Conservation (phyloP, 192 early-diverging fungal genomes). For the Chytriomyces sp. region DNA sequence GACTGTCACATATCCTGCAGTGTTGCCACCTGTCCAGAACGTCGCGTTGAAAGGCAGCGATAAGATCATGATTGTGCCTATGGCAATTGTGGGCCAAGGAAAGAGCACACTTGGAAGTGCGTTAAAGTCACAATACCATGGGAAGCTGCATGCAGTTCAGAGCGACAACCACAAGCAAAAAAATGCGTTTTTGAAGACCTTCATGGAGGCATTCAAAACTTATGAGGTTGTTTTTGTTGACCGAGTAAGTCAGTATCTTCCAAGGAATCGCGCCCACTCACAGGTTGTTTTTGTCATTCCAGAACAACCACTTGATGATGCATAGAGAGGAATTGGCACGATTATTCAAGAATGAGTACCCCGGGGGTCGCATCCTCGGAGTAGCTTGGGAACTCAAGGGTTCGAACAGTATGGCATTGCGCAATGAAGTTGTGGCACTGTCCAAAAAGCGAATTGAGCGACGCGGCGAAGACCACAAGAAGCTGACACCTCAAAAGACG, state of each 20-base stretch:
- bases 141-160: conserved; percentile 60
- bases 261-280: not conserved
- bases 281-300: not conserved
- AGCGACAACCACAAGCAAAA: conserved; percentile 77
- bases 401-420: conserved; percentile 22
- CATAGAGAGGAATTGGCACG: conserved; percentile 56
- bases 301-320: conserved; percentile 65
- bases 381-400: conserved; percentile 74
- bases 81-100: conserved; percentile 80
- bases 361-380: conserved; percentile 68
- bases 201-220: conserved; percentile 58
- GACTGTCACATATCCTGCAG: not conserved
- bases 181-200: conserved; percentile 56
- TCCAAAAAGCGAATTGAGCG: conserved; percentile 56
- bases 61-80: conserved; percentile 64
- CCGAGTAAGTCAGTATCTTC: conserved; percentile 19
- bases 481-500: conserved; percentile 67
- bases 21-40: not conserved
- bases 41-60: not conserved
- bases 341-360: conserved; percentile 54
- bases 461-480: conserved; percentile 82
- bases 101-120: conserved; percentile 52
- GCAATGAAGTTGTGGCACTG: conserved; percentile 53
- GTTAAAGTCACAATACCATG: conserved; percentile 28
- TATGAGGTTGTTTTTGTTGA: conserved; percentile 77